Evolutionary conservation across 805 yeast genomes (phyloP).

Genomic region (Barnettozyma californica): DNA sequence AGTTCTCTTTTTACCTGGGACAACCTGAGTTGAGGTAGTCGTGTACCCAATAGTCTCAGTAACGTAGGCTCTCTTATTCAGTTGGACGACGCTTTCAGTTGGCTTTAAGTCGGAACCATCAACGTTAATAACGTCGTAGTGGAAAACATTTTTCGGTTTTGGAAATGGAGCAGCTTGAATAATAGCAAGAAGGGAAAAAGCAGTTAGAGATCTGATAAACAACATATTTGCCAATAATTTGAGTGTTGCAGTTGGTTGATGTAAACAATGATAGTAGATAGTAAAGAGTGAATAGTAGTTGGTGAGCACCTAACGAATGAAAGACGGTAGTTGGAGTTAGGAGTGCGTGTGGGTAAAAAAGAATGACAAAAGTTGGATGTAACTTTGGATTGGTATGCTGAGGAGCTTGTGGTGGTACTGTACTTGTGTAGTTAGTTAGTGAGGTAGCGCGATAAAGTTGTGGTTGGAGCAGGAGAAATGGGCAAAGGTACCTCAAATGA

Average conservation of each 20-base stretch:
- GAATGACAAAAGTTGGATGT: constrained; percentile 26
- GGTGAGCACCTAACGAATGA: constrained; percentile 21
- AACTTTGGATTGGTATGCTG: not conserved
- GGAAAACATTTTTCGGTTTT: constrained; percentile 14
- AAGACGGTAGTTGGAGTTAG: constrained; percentile 19
- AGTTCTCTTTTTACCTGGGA: constrained; percentile 21
- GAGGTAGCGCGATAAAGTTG: too few species aligned
- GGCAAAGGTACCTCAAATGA: not conserved
- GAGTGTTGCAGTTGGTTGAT: not conserved
- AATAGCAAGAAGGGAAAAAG: constrained; percentile 19
- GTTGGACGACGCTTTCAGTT: constrained; percentile 16
- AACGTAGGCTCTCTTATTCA: constrained; percentile 16
- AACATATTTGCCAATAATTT: constrained; percentile 15
- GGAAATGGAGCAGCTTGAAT: constrained; percentile 20
- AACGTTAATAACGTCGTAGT: constrained; percentile 24
- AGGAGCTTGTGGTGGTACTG: not conserved
- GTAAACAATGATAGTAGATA: not conserved
- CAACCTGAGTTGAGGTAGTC: constrained; percentile 18
- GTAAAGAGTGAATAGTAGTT: constrained; percentile 19
- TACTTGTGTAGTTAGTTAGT: not conserved
- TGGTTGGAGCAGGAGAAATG: not conserved
- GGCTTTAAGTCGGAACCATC: constrained; percentile 25
- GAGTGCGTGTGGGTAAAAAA: constrained; percentile 7
- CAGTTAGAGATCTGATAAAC: constrained; percentile 20
- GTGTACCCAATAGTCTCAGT: constrained; percentile 20